A percentile compares a stretch with the other conserved stretches of the same genome.
Conservation (phyloP, 371 early-diverging fungal genomes). For the Apophysomyces variabilis region DNA sequence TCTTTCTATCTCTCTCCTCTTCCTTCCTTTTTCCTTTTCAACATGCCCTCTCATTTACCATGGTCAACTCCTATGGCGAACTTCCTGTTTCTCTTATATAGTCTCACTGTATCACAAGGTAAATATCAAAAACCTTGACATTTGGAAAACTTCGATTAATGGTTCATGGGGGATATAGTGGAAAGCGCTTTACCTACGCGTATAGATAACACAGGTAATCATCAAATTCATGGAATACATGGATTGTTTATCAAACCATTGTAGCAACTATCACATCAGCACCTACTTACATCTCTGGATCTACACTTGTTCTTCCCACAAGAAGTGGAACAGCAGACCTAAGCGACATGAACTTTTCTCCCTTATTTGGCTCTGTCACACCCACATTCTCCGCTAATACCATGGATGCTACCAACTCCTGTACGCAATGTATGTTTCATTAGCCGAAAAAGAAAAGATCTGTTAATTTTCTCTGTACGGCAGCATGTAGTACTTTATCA, state of each 20-base stretch:
- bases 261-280: neutral
- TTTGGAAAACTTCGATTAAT: too few relatives aligned
- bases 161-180: neutral
- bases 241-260: neutral
- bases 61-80: neutral
- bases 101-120: neutral
- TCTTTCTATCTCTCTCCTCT: neutral
- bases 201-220: neutral
- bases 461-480: neutral
- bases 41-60: neutral
- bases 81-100: neutral
- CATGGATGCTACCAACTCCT: neutral
- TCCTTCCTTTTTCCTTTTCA: neutral
- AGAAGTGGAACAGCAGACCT: conserved; percentile 17
- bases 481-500: conserved; percentile 7
- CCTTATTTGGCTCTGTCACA: conserved; percentile 17
- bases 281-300: conserved; percentile 3
- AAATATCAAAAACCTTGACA: neutral
- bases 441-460: neutral
- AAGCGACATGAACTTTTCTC: conserved; percentile 21
- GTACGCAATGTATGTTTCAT: conserved; percentile 8
- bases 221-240: neutral
- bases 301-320: conserved; percentile 16
- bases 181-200: neutral
- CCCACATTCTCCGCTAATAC: conserved; percentile 10